These are phyloP conservation scores for Omphalea diandra DNA, from an alignment of 441 rosid species.

Conservation along the genomic window DNA sequence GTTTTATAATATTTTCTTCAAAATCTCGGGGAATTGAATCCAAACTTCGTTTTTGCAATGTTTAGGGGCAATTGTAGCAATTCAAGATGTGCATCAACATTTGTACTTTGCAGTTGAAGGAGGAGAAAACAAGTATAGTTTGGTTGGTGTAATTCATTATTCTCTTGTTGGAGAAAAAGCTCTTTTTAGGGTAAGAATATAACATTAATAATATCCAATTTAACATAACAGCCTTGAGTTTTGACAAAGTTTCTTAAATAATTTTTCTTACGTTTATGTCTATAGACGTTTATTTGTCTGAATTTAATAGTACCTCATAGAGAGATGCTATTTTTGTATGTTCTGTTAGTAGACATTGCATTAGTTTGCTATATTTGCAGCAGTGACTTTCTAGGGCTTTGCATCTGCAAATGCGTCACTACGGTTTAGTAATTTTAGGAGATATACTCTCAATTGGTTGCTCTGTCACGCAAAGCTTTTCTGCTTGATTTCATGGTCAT, in stretches of 20 bases:
- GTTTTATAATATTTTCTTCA: slow-evolving; percentile 16
- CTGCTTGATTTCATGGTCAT: background rate
- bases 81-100: slow-evolving; percentile 91
- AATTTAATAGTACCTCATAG: background rate
- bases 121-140: slow-evolving; percentile 48
- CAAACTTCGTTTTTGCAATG: slow-evolving; percentile 23
- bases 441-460: background rate
- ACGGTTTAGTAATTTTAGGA: background rate
- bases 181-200: slow-evolving; percentile 73
- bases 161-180: slow-evolving; percentile 86
- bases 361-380: background rate
- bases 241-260: background rate
- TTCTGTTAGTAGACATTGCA: background rate
- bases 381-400: slow-evolving; percentile 1
- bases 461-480: background rate
- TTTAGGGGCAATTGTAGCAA: slow-evolving; percentile 82
- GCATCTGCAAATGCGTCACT: background rate
- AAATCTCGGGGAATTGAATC: slow-evolving; percentile 29
- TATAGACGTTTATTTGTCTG: background rate
- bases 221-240: background rate
- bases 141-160: slow-evolving; percentile 76
- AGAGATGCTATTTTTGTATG: background rate
- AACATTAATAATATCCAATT: background rate
- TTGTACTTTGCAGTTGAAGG: slow-evolving; percentile 77
- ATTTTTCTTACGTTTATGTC: background rate